A percentile compares a stretch with the other conserved stretches of the same genome.
phyloP scores from a whole-genome alignment of 164 flowering plant genomes.

The Magnolia kwangsiensis region DNA sequence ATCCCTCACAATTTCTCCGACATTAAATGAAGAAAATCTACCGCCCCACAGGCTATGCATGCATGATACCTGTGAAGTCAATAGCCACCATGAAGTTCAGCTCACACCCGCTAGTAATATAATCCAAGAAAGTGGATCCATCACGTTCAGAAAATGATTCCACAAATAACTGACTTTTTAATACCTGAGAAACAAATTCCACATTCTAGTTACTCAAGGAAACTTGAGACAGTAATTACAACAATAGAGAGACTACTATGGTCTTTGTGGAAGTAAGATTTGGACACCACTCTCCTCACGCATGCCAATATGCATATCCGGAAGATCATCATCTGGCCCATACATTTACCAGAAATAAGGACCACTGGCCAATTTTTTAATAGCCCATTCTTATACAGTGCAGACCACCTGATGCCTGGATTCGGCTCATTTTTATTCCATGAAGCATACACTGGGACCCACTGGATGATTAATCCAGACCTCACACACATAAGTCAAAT shows the following conservation, averaged over 20 bases:
- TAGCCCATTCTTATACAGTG: background rate
- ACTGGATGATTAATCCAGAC: background rate
- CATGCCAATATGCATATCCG: background rate
- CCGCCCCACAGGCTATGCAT: background rate
- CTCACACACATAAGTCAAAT: no score
- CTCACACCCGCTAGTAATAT: constrained; percentile 89
- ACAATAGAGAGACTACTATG: no score
- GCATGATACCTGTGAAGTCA: constrained; percentile 77
- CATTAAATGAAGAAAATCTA: background rate
- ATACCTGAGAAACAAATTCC: constrained; percentile 33
- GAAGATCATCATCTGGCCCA: background rate
- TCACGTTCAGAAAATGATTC: constrained; percentile 57
- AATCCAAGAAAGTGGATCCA: constrained; percentile 75
- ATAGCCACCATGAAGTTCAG: constrained; percentile 94
- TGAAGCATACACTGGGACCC: background rate
- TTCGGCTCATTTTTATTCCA: background rate
- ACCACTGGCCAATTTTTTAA: background rate
- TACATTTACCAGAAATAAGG: background rate
- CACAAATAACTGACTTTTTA: constrained; percentile 76
- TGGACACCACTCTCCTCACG: background rate
- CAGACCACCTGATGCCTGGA: background rate
- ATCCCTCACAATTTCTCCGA: background rate
- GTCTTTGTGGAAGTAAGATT: constrained; percentile 29
- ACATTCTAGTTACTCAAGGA: constrained; percentile 4
- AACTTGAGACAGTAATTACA: background rate